These are phyloP conservation scores for Dothiorella sarmentorum DNA, from an alignment of 2,329 filamentous ascomycete species.

Conservation along the genomic window DNA sequence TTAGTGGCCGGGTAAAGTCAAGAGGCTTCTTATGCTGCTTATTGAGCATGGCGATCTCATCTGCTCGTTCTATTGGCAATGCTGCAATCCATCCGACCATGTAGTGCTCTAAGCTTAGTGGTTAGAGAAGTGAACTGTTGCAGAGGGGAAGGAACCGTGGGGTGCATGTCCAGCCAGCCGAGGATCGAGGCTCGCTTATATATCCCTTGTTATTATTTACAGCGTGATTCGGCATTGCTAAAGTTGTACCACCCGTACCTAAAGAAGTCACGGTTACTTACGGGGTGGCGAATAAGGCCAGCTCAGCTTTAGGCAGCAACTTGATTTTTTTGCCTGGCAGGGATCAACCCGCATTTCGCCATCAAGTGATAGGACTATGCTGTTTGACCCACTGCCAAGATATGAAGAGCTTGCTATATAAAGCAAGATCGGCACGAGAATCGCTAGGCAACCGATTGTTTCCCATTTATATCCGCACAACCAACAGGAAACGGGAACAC, in stretches of 20 bases:
- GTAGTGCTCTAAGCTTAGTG: no score
- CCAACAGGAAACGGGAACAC: neutral
- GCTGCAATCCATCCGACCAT: no score
- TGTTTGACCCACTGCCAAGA: neutral
- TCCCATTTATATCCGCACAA: neutral
- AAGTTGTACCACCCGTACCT: neutral
- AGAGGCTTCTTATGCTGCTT: no score
- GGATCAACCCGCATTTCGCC: neutral
- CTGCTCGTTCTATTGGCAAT: no score
- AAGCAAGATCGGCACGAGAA: neutral
- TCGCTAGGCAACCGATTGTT: neutral
- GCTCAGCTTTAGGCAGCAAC: neutral
- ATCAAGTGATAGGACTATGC: neutral
- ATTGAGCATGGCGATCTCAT: no score
- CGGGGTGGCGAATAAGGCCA: neutral
- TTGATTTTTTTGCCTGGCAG: neutral
- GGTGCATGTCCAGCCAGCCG: no score
- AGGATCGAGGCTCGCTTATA: neutral
- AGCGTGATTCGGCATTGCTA: neutral
- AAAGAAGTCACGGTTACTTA: neutral
- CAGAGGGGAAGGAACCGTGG: no score
- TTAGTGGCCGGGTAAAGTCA: no score
- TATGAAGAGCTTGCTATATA: neutral
- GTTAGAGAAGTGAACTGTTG: no score
- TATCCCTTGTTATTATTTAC: neutral